Conservation (phyloP, 176 grass and related monocot species). For the Oryza australiensis region DNA sequence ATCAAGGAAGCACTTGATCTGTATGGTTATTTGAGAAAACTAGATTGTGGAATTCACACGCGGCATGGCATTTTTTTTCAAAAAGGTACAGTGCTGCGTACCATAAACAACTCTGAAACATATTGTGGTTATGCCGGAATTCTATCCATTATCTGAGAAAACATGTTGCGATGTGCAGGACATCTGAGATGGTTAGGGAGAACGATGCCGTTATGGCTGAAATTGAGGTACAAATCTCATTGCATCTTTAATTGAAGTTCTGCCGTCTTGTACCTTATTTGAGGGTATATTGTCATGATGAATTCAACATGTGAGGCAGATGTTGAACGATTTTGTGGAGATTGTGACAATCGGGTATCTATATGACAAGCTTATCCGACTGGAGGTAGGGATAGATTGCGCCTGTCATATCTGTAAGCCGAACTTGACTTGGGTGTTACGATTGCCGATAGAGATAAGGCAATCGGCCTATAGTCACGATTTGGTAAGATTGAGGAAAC, state of each 20-base stretch:
- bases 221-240: slow-evolving; percentile 34
- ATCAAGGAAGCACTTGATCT: slow-evolving; percentile 12
- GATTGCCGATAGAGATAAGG: no score
- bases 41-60: neutral
- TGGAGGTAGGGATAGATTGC: no score
- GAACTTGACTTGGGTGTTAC: no score
- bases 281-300: neutral
- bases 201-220: neutral
- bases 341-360: no score
- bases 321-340: slow-evolving; percentile 1
- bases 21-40: neutral
- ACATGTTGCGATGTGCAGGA: slow-evolving; percentile 27
- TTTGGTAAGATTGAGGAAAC: no score
- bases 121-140: neutral
- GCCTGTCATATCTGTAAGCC: no score
- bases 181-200: slow-evolving; percentile 15
- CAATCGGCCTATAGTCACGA: no score
- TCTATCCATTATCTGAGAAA: neutral
- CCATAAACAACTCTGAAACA: neutral
- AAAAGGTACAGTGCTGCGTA: neutral
- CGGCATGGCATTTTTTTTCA: neutral
- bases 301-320: slow-evolving; percentile 7
- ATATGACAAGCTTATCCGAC: no score
- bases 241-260: neutral
- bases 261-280: neutral